These are phyloP conservation scores for Fusarium beomiforme DNA, from an alignment of 2,329 filamentous ascomycete genomes.

Conservation along the genomic window DNA sequence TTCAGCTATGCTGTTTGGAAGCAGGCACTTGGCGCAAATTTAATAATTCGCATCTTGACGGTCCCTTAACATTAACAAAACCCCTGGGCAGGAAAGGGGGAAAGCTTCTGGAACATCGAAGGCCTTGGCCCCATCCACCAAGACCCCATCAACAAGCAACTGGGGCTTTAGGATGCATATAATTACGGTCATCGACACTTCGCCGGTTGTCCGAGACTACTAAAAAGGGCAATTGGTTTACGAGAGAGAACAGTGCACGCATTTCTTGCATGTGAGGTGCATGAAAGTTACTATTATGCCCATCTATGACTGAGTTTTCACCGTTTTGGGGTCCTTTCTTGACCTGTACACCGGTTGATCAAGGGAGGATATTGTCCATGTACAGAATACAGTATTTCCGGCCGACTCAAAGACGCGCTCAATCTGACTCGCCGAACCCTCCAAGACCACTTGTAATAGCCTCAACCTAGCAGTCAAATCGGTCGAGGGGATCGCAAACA, in stretches of 20 bases:
- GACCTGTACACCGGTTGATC: not conserved
- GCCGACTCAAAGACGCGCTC: conserved; percentile 41
- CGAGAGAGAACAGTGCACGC: conserved; percentile 6
- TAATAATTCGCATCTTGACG: not conserved
- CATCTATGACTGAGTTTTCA: not conserved
- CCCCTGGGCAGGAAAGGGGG: conserved; percentile 19
- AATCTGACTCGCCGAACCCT: conserved; percentile 40
- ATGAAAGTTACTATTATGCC: not conserved
- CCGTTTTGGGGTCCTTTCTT: not conserved
- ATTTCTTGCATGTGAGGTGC: conserved; percentile 39
- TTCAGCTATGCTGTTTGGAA: not conserved
- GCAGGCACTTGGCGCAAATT: not conserved
- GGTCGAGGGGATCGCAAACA: conserved; percentile 33
- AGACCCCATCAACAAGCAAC: not conserved
- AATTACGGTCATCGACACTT: not conserved
- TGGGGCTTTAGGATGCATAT: conserved; percentile 2
- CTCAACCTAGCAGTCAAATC: conserved; percentile 30
- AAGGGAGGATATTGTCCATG: not conserved
- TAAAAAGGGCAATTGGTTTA: conserved; percentile 1
- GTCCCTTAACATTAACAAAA: not conserved
- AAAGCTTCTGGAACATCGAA: conserved; percentile 41
- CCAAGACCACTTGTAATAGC: conserved; percentile 20
- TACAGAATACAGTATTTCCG: conserved; percentile 16
- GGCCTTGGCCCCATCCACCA: conserved; percentile 37
- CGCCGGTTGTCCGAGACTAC: conserved; percentile 13